Base-by-base conservation (phyloP, 352 stramenopile genomes). In the Globisporangium echinulatum region DNA sequence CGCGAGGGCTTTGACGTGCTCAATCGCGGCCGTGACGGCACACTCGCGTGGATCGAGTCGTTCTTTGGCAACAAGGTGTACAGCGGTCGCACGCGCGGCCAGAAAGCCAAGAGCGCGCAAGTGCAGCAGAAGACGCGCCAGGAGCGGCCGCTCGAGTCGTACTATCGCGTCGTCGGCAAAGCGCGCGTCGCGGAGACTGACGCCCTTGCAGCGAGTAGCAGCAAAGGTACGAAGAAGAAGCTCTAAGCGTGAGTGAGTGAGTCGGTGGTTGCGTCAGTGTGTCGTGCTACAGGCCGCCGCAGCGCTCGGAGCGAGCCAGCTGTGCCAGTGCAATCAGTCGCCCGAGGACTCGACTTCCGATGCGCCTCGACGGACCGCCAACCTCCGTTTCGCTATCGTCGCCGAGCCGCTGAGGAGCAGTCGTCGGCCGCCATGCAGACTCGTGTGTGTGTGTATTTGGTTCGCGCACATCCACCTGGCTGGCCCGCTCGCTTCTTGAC, bases 1-100 rank as follows among this genome's bases (percentile, higher is more conserved):
- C 80, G 79, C 17, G 64, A 71, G 25, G 86, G 86, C 1, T 88
- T 95, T 54, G 84, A 92, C 48, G 66, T 95, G 14, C 67, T 95
- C 7, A 83, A 82, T 51, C 71, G 76, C n/a, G 86, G 76, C 7
- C 77, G 85, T 37, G 83, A 95, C 17, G 75, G 75, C 8, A 82
- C 91, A 59, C 51, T 90, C 2, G 74, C 78, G 59, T 95, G 82
- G 82, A 79, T 93, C 36, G 69, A 79, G 14, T 64, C 77, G 44
- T 90, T 91, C 61, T 88, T 93, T 25, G 75, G 79, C 4, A 71
- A 89, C 43, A 72, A 86, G 52, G 68, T 81, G 19, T 70, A 77
- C 49, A 71, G 69, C 8, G 82, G 83, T 14, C 82, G 86, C 11
- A 95, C 86, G 38, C 83, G 86, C 7, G 64, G 75, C 1, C 86